Base-by-base conservation (phyloP, 805 yeast genomes). In the Kurtzmaniella fragi region DNA sequence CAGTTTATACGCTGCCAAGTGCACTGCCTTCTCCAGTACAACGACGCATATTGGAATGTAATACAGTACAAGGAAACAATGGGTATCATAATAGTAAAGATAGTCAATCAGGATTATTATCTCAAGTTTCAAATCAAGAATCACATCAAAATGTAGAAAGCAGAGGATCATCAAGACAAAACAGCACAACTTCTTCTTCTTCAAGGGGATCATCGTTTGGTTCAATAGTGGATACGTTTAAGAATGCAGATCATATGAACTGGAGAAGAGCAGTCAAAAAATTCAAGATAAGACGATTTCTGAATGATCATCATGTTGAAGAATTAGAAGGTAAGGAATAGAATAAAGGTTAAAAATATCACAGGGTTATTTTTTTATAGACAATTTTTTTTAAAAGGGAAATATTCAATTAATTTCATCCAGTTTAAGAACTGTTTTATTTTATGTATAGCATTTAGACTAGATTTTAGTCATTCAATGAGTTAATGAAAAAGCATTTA, bases 201-300 rank as follows among this genome's bases (percentile, higher is more conserved):
- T 42, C 51, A 5, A 41, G 49, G 1, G 29, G 38, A 5, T 51
- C 56, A 20, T 58, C 64, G 3, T 45, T 62, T 9, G 64, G 66
- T 5, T 52, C 57, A 9, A 47, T 62, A 10, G 56, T 62, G 44
- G 66, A 61, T 31, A 48, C 48, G 14, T 44, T 61, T 31, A 55
- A 53, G 45, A 40, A 42, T 35, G 47, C 45, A 32, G 67, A 61
- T 35, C 52, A 49, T 42, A 42, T 52, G 7, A 54, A 49, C 34
- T 56, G 59, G 52, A 53, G 50, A 37, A 59, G 48, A 35, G 53
- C 60, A 12, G 58, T 53, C 34, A 56, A 52, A 47, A 62, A 56
- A 44, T 54, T 64, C 38, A 56, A 53, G 36, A 46, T 60, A 26
- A 49, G 71, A 35, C 48, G 70, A 28, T 56, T 54, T 32, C 50